These are phyloP conservation scores for Aristolochia californica DNA, from an alignment of 164 flowering plant genomes.

Conservation along the genomic window DNA sequence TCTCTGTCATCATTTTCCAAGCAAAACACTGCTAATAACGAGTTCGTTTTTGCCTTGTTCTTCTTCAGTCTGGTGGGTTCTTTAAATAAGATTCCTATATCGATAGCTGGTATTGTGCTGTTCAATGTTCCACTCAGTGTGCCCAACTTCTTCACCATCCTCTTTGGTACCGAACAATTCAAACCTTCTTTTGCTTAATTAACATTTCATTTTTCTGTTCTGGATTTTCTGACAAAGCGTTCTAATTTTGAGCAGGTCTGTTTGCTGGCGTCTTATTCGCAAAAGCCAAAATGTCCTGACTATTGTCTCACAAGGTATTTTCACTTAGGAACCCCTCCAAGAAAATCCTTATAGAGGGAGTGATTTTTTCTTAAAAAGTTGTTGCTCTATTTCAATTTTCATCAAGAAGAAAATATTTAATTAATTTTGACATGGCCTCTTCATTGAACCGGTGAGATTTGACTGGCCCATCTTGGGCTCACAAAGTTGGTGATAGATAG, in stretches of 20 bases:
- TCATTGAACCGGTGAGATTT: no score
- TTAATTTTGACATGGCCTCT: no score
- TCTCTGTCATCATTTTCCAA: neutral
- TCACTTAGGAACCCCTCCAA: no score
- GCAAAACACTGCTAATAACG: neutral
- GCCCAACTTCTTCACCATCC: conserved; percentile 55
- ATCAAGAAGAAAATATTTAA: no score
- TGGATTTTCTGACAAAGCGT: neutral
- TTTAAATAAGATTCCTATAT: conserved; percentile 75
- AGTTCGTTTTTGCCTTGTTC: neutral
- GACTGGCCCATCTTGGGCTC: no score
- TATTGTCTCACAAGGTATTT: neutral
- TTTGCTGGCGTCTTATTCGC: conserved; percentile 76
- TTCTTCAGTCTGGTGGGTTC: conserved; percentile 70
- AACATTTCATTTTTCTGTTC: neutral
- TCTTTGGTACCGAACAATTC: conserved; percentile 42
- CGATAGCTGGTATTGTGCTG: conserved; percentile 52
- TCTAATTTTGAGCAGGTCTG: conserved; percentile 35
- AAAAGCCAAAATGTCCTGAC: conserved; percentile 58
- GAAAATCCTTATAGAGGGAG: no score
- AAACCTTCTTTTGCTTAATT: neutral
- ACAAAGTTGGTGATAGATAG: no score
- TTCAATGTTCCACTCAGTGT: conserved; percentile 62
- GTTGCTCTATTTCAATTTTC: no score
- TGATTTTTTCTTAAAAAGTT: no score